Evolutionary conservation across 2,329 filamentous ascomycete genomes (phyloP), one percentile per base, ranked within the genome.

Genomic region (Colletotrichum aenigma): DNA sequence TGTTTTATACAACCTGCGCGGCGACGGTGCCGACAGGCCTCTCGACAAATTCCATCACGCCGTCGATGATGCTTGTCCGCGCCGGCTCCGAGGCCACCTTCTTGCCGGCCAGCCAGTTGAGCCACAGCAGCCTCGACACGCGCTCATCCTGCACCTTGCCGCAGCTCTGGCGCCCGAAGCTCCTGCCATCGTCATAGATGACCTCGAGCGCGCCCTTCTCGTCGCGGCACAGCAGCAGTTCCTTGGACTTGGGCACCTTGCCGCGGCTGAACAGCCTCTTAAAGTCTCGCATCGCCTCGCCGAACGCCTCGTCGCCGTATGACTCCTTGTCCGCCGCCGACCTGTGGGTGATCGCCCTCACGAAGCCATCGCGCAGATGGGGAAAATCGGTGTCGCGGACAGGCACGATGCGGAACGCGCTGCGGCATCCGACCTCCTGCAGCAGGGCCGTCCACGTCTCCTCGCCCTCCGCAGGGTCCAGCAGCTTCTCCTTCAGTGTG

Each of bases 331-430:
- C 88, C 26, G 89, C 88, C 77, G 93, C 89, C 4, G 94, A 93
- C 38, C 94, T 92, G 10, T 91, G 93, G 70, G 94, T 94, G 78
- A 99, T 94, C 26, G 95, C 94, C 7, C 96, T 91, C 75, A 98
- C 95, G 87, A 96, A 97, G 2, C 95, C 97, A 82, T 99, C 97
- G 55, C 96, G 92, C 77, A 99, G 85, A 84, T 99, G 97, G 78
- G 93, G 92, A 85, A 98, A 98, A 84, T 98, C 96, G 21, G 97
- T 99, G 84, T 97, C 96, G 48, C 95, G 90, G n/a, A 95, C 96
- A 0, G 97, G 97, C 4, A 96, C 93, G 77, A 99, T 94, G 61
- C 96, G 91, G 86, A 98, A 93, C 0, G 93, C 91, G 30, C 93
- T 96, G 70, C 95, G 88, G n/a, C 96, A 91, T 0, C 92, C 90